Conservation (phyloP, 164 flowering plant genomes). For the Taxillus chinensis region DNA sequence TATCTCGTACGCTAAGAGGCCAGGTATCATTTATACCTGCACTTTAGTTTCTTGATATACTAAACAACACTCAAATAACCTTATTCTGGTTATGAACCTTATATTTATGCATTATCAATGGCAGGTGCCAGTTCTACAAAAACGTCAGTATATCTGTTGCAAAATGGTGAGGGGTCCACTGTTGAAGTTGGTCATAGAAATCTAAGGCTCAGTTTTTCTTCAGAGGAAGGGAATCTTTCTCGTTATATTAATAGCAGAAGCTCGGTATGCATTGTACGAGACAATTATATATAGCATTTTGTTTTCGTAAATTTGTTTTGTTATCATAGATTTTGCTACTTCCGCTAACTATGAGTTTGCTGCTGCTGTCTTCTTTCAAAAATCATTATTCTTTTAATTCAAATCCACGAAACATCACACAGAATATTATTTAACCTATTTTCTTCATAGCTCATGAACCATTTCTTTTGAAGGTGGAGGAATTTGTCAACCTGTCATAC, state of each 20-base stretch:
- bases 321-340: too few relatives aligned
- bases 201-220: constrained; percentile 23
- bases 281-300: background rate
- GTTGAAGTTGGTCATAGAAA: constrained; percentile 32
- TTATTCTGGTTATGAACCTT: constrained; percentile 6
- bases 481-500: constrained; percentile 22
- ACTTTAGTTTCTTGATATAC: background rate
- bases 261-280: constrained; percentile 16
- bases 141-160: constrained; percentile 18
- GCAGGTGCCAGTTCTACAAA: constrained; percentile 30
- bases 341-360: too few relatives aligned
- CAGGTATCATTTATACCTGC: constrained; percentile 28
- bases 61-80: background rate
- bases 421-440: too few relatives aligned
- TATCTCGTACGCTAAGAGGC: constrained; percentile 33
- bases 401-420: too few relatives aligned
- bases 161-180: constrained; percentile 8
- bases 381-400: too few relatives aligned
- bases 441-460: too few relatives aligned
- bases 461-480: constrained; percentile 21
- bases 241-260: constrained; percentile 21
- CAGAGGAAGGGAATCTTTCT: constrained; percentile 13
- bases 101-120: constrained; percentile 1
- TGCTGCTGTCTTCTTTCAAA: too few relatives aligned
- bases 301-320: too few relatives aligned